Evolutionary conservation across 176 grass and related monocot genomes (phyloP), one percentile per base, ranked within the genome.

Genomic region (Lolium multiflorum): DNA sequence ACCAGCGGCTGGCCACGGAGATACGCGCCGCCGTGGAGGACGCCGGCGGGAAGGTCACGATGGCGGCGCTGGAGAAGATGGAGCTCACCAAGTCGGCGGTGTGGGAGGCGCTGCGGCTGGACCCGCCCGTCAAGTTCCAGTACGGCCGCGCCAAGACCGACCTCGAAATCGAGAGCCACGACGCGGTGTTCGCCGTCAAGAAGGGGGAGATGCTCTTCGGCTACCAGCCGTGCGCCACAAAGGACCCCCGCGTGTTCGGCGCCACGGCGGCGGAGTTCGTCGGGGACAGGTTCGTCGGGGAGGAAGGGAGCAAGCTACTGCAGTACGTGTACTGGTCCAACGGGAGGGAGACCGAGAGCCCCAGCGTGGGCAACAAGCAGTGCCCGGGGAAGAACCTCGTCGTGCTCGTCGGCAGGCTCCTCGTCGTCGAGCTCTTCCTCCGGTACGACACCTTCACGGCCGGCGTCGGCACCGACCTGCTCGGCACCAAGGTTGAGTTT

Each of bases 121-220:
- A 96, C 84, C 94, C 94, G 81, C 94, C 94, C 18, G 91, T 93
- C 77, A 93, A 93, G 81, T 93, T 82, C 88, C 89, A 96, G 88
- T 96, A 93, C 78, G 91, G 89, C 1, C 79, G 77, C 24, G 94
- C 91, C 66, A 91, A 93, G 87, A 52, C 67, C 11, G 94, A 93
- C 84, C 59, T 96, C 67, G 6, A 39, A 37, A 76, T 96, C 72
- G 81, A 89, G 78, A 93, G 84, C 89, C 91, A 96, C 60, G 91
- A 96, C 72, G 84, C 69, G 0, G 51, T 50, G 13, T 96, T 76
- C 89, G 21, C 61, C 41, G 78, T 96, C 62, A 87, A 88, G 65
- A 93, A 91, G 43, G 91, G 94, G 15, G 87, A 93, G 87, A 93
- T 96, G 91, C 77, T 93, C 26, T 93, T 96, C 78, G 91, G 94